Base-by-base conservation (phyloP, 2,329 filamentous ascomycete genomes). In the Colletotrichum sublineola region DNA sequence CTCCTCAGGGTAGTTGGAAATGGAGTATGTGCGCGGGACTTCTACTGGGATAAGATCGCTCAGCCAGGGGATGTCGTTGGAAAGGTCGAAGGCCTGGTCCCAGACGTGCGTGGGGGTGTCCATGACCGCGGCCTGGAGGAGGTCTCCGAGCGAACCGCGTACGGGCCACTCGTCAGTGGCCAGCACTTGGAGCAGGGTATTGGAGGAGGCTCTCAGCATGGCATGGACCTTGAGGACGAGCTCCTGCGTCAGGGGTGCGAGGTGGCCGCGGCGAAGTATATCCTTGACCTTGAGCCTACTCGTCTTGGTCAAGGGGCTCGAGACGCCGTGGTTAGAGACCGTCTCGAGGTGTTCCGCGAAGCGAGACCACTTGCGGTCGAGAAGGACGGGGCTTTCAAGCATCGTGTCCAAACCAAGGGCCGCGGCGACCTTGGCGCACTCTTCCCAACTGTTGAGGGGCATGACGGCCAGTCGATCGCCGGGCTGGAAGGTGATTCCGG, bases 381-480 rank as follows among this genome's bases (percentile, higher is more conserved):
- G 24, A 24, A 24, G 24, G 24, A 24, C 24, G 24, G 24, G 24
- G 85, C 78, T 0, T 78, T 74, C 0, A 87, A 20, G 81, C 76
- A 24, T 86, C 83, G 60, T 83, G 82, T 2, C 86, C 0, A 88
- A 78, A 0, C 87, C 86, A 1, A 89, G 80, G 0, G 86, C 86
- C 0, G 86, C 83, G 1, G 84, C 85, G 11, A 88, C 85, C 71
- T 88, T 88, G 29, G 86, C 86, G 61, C 85, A 87, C 74, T 89
- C 87, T 12, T 84, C 82, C 86, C 86, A 88, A 66, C 80, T 82
- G 67, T 89, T 89, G 29, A 88, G 80, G 0, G 86, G 86, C 86
- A 89, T 88, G 1, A 88, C 79, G 0, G 87, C 86, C 18, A 89
- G 80, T 5, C 86, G 82, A 62, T 89, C 86, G 0, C 87, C 87